Evolutionary conservation across 768 basidiomycete species (phyloP).

Genomic region (Tephrocybe sp.): DNA sequence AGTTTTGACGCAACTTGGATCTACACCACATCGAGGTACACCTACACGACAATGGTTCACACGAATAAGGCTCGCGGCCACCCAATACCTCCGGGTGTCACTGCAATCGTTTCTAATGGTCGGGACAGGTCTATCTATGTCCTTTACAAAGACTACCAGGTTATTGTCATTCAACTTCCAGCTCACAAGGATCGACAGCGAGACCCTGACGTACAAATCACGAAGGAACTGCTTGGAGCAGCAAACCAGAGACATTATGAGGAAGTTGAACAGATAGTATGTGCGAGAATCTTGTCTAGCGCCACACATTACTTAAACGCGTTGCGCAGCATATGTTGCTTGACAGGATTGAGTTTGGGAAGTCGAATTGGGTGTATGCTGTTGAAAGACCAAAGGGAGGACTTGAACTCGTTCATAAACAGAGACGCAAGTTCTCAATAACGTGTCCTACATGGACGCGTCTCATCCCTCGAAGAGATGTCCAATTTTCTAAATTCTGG

Average conservation of each 20-base stretch:
- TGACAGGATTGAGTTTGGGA: slow-evolving; percentile 28
- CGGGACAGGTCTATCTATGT: slow-evolving; percentile 3
- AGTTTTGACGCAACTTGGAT: neutral
- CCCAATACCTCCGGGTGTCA: slow-evolving; percentile 9
- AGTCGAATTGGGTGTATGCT: slow-evolving; percentile 35
- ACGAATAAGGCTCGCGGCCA: neutral
- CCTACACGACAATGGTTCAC: neutral
- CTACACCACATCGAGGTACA: neutral
- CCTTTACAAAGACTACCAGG: slow-evolving; percentile 10
- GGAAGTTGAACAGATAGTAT: slow-evolving; percentile 20
- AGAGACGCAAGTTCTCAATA: slow-evolving; percentile 21
- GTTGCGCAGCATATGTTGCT: slow-evolving; percentile 25
- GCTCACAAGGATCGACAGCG: slow-evolving; percentile 2
- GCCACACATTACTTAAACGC: neutral
- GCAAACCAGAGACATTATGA: neutral
- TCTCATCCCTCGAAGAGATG: slow-evolving; percentile 32
- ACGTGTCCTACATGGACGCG: slow-evolving; percentile 33
- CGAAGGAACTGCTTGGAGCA: neutral
- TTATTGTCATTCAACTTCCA: slow-evolving; percentile 13
- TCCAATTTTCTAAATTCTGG: slow-evolving; percentile 32
- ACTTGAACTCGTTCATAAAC: slow-evolving; percentile 27
- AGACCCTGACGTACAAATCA: neutral
- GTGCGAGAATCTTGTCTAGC: neutral
- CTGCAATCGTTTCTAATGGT: slow-evolving; percentile 1
- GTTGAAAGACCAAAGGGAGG: slow-evolving; percentile 22